A percentile compares a stretch with the other conserved stretches of the same genome.
These are phyloP conservation scores for Diplocarpon rosae DNA, from an alignment of 2,329 filamentous ascomycete species.

Conservation along the genomic window DNA sequence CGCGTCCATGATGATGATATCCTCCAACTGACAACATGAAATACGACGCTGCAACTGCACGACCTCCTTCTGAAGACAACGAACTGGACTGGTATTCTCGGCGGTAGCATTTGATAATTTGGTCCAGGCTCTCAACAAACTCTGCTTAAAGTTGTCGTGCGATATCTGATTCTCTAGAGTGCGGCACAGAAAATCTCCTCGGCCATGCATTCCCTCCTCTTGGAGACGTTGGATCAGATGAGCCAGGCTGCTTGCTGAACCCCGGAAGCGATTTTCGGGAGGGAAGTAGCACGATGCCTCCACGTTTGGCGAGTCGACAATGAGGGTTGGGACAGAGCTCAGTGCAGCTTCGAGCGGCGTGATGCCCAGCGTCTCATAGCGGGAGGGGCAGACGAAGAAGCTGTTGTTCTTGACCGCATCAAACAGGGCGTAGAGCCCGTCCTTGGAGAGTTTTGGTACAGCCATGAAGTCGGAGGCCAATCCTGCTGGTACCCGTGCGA, in stretches of 20 bases:
- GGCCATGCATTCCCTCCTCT: not conserved
- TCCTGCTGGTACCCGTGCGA: constrained; percentile 5
- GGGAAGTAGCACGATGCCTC: constrained; percentile 13
- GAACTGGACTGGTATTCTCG: not conserved
- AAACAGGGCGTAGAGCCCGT: constrained; percentile 11
- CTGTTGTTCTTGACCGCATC: constrained; percentile 4
- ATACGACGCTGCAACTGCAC: not conserved
- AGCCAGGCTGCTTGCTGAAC: not conserved
- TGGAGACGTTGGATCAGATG: not conserved
- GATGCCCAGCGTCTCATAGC: constrained; percentile 12
- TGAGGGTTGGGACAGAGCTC: constrained; percentile 10
- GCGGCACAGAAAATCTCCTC: not conserved
- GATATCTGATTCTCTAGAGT: constrained; percentile 4
- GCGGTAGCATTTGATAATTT: not conserved
- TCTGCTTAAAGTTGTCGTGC: constrained; percentile 2
- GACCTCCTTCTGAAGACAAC: not conserved
- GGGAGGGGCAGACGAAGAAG: constrained; percentile 13
- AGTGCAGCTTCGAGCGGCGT: constrained; percentile 11
- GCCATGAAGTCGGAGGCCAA: constrained; percentile 9
- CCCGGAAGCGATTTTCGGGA: constrained; percentile 2
- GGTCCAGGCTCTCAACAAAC: constrained; percentile 1
- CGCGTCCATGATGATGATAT: not conserved
- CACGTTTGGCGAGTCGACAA: constrained; percentile 7
- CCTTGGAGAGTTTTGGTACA: constrained; percentile 10
- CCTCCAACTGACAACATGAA: not conserved